Percentiles rank a stretch among this genome's conserved stretches.
Conservation (phyloP, 306 rosid genomes). For the Boehmeria nivea region DNA sequence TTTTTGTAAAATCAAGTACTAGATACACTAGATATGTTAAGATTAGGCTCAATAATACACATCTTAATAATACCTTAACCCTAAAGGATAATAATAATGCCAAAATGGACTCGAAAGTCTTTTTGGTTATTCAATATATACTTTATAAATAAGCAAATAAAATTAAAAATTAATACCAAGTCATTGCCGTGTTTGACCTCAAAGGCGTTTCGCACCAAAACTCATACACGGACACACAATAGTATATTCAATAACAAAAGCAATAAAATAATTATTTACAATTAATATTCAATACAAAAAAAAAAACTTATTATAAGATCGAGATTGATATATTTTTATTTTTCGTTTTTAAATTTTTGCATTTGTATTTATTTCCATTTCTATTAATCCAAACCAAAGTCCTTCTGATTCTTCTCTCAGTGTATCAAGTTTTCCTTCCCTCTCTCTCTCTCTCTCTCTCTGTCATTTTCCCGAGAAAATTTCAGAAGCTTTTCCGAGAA, state of each 20-base stretch:
- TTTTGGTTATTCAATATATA: slow-evolving; percentile 24
- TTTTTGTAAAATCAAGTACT: slow-evolving; percentile 3
- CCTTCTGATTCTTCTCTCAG: slow-evolving; percentile 17
- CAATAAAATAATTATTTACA: not conserved
- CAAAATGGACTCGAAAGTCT: not conserved
- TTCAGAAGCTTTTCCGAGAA: not conserved
- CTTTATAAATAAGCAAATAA: no score
- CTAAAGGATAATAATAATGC: not conserved
- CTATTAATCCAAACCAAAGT: not conserved
- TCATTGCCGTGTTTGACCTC: slow-evolving; percentile 95
- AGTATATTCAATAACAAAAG: not conserved
- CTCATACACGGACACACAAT: not conserved
- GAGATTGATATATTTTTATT: slow-evolving; percentile 1
- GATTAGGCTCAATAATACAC: not conserved
- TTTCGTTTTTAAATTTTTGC: no score
- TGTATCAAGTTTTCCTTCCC: not conserved
- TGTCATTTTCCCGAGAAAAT: slow-evolving; percentile 6
- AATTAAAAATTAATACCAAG: no score
- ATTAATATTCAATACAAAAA: not conserved
- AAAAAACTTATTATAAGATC: not conserved
- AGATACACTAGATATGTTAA: not conserved
- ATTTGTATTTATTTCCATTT: not conserved
- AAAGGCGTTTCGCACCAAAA: slow-evolving; percentile 15
- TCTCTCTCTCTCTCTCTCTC: not conserved
- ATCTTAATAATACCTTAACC: not conserved